Evolutionary conservation across 2,329 filamentous ascomycete genomes (phyloP), one percentile per base, ranked within the genome.

Genomic region (Botryotinia convoluta): DNA sequence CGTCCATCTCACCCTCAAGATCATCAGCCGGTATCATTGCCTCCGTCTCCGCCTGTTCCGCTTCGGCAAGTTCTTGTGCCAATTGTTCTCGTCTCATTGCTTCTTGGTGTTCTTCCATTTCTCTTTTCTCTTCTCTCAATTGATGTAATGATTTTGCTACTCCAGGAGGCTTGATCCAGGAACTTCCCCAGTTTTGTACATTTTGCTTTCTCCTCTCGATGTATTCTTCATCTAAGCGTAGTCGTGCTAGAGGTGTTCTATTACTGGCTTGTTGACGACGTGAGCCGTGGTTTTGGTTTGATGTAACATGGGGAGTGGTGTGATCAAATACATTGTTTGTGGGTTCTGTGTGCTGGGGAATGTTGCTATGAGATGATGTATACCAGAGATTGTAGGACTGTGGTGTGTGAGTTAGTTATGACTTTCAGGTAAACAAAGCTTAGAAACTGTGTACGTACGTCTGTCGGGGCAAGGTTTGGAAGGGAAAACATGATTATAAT

Each of bases 141-240:
- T 97, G 94, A 80, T 97, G 91, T 74, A 97, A 89, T 1, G 95
- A 97, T 86, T 98, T 99, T 73, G 90, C 82, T 72, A 97, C 87
- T 12, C 95, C 96, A 0, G 94, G 94, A 0, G 96, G 96, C 74
- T 92, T 93, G 72, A 99, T 91, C 96, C 96, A 99, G 62, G 88
- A 89, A 77, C 91, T 92, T 74, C 96, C 96, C 80, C 97, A 98
- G 79, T 94, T 93, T 65, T 92, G 89, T 44, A 98, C 92, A 77
- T 95, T 94, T 65, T 89, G 84, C 79, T 95, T 94, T 64, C 95
- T 93, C 14, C 91, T 88, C 72, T 91, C 88, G 76, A 97, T 87
- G 73, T 90, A 88, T 74, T 90, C 87, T 83, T 98, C 96, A 81
- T 98, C 95, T 60, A 89, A 84, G 39, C 88, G 86, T 18, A 97